These are phyloP conservation scores for Malus domestica DNA, from an alignment of 306 rosid species.

Conservation along the genomic window ASM211411v1 NC_041796.1:9418501-9419000, in stretches of 20 bases:
- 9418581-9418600: neutral
- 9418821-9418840: constrained; percentile 16
- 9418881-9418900: neutral
- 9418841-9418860: neutral
- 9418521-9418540: neutral
- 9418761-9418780: neutral
- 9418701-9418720: neutral
- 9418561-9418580: neutral
- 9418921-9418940: neutral
- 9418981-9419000: neutral
- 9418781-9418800: neutral
- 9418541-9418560: neutral
- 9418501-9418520: too few species aligned
- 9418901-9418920: neutral
- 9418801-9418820: neutral
- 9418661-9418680: neutral
- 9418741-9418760: neutral
- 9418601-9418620: neutral
- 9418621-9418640: too few species aligned
- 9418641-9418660: too few species aligned
- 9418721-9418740: neutral
- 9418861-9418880: neutral
- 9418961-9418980: neutral
- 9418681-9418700: neutral
- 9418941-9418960: neutral